Evolutionary conservation across 805 yeast genomes (phyloP), one percentile per base, ranked within the genome.

Genomic region (Zygotorulaspora florentina): DNA sequence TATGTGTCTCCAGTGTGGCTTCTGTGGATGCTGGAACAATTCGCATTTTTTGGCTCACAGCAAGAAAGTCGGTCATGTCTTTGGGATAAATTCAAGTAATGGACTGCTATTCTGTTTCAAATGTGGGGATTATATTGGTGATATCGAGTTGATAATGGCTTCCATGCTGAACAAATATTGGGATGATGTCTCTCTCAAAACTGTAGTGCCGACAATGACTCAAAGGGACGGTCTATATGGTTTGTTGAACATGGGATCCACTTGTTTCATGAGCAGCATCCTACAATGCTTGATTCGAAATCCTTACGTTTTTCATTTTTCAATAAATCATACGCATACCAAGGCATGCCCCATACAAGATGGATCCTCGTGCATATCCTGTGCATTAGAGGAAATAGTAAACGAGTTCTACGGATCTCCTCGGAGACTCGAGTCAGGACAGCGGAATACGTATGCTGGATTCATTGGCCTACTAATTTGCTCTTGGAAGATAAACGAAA

Each of bases 251-350:
- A 80, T 91, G 82, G 99, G 99, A 0, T 86, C 99, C 0, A 93
- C 99, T 0, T 93, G 99, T 69, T 93, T 88, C 69, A 91, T 93
- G 87, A 86, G 96, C 55, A 85, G 91, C 30, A 80, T 90, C n/a
- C 67, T 93, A 34, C 99, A 93, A 68, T 80, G 95, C 0, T 68
- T 91, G 42, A 71, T 93, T 35, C 99, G 93, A 64, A 93, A 93
- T 60, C 98, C 99, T 6, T 73, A 87, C 47, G 76, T 93, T 35
- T 77, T 91, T 47, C 78, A 81, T 57, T 83, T 83, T 52, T 89
- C 87, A 57, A 73, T 93, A 62, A 73, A 81, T 35, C 60, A 61
- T 40, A 30, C 55, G 33, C 70, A 66, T 48, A 50, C 42, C 35
- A 54, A 55, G n/a, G 42, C 45, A n/a, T 65, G 70, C 45, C 48